Evolutionary conservation across 768 basidiomycete genomes (phyloP), one percentile per base, ranked within the genome.

Genomic region (Boletus vinaceobasis): DNA sequence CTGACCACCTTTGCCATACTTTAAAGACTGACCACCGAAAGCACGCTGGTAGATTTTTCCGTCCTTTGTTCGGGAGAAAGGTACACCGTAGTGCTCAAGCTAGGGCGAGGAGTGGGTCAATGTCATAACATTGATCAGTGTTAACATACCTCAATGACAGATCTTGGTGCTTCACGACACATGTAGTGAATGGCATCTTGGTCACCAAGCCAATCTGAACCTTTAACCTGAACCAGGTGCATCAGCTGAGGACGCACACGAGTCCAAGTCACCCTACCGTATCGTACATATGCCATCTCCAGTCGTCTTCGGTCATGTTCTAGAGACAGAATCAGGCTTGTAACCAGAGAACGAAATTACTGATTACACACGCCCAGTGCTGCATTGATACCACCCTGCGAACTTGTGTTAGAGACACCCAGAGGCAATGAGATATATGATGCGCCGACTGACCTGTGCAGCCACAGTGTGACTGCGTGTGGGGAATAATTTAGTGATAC

Each of bases 131-230:
- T 13, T 21, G 36, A 57, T 32, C 17, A 38, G 23, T 23, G 55
- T 17, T 8, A 14, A 44, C 76, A 33, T 52, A 89, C 94, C 82
- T 98, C 95, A 48, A 95, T 85, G 60, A 98, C 95, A 33, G 90
- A 88, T 71, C 86, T 79, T 49, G 95, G 96, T 39, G 97, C 97
- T 73, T 99, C 97, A 36, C 93, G 81, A 73, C 93, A 97, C 97
- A 99, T 99, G 77, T 98, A 99, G 69, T 98, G 97, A 64, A 99
- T 98, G 46, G 97, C 97, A 67, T 99, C 97, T 75, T 95, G 94
- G 77, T 99, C 97, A 73, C 97, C 97, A 37, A 98, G 86, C 97
- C 97, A 99, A 76, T 99, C 97, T 49, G 94, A 97, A 58, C 97
- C 97, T 81, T 99, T 99, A 54, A 98, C 96, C 85, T 93, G 63